Evolutionary conservation across 768 basidiomycete genomes (phyloP).

Genomic region (Suillus clintonianus): DNA sequence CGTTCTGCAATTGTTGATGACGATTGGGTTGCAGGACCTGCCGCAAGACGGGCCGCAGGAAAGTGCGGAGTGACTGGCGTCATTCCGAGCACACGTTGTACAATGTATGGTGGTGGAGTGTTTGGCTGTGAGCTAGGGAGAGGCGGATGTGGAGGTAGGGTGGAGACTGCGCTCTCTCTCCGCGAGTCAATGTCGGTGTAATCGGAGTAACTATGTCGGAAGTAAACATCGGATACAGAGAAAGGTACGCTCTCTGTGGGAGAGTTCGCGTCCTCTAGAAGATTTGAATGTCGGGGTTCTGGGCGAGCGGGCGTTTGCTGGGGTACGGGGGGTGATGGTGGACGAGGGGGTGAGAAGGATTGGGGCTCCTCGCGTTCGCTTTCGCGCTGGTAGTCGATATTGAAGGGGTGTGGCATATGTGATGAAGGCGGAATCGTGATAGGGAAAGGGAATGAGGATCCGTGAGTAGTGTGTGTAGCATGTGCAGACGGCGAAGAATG

Average conservation of each 20-base stretch:
- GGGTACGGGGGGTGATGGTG: slow-evolving; percentile 17
- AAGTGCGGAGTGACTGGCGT: slow-evolving; percentile 22
- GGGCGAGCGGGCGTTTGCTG: slow-evolving; percentile 31
- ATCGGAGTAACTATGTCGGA: slow-evolving; percentile 42
- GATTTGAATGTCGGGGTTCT: slow-evolving; percentile 25
- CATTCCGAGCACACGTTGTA: slow-evolving; percentile 32
- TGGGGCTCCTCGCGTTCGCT: neutral
- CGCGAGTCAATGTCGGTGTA: slow-evolving; percentile 32
- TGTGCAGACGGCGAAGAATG: slow-evolving; percentile 17
- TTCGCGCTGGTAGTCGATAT: slow-evolving; percentile 16
- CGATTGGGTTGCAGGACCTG: neutral
- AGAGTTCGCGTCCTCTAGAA: slow-evolving; percentile 39
- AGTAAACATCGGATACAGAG: slow-evolving; percentile 55
- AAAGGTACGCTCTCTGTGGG: slow-evolving; percentile 60
- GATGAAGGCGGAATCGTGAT: slow-evolving; percentile 47
- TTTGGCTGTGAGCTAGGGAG: slow-evolving; percentile 32
- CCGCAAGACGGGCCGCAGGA: neutral
- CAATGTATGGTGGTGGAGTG: slow-evolving; percentile 29
- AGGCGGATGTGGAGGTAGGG: slow-evolving; percentile 45
- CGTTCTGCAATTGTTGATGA: neutral
- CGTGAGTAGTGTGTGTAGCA: slow-evolving; percentile 24
- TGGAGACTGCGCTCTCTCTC: slow-evolving; percentile 34
- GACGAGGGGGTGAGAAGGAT: neutral
- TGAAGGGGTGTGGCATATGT: slow-evolving; percentile 25
- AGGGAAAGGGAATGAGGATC: slow-evolving; percentile 45